These are phyloP conservation scores for Lathyrus sativus DNA, from an alignment of 306 rosid genomes.

Conservation along the genomic window DNA sequence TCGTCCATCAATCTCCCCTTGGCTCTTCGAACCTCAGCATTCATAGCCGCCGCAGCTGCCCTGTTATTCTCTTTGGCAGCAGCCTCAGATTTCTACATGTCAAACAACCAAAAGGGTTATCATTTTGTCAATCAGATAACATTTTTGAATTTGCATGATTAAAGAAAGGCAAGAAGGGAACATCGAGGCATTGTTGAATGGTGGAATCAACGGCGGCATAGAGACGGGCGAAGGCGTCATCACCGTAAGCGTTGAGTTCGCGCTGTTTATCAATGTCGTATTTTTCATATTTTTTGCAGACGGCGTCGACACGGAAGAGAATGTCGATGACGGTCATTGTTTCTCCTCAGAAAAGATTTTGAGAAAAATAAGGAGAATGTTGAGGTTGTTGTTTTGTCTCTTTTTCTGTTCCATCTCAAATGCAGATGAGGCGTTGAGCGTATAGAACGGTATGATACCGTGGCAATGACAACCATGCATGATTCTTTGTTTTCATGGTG, in stretches of 20 bases:
- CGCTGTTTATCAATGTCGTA: constrained; percentile 75
- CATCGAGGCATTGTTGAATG: constrained; percentile 56
- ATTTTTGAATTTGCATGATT: neutral
- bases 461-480: constrained; percentile 18
- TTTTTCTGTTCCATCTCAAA: constrained; percentile 37
- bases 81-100: constrained; percentile 48
- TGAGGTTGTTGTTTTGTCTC: neutral
- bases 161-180: neutral
- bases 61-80: constrained; percentile 44
- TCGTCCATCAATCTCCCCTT: constrained; percentile 74
- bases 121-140: neutral
- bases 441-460: constrained; percentile 36
- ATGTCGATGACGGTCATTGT: constrained; percentile 74
- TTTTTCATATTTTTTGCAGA: constrained; percentile 67
- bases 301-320: constrained; percentile 72
- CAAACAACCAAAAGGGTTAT: neutral
- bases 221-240: constrained; percentile 67
- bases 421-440: constrained; percentile 47
- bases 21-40: constrained; percentile 55
- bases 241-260: constrained; percentile 66
- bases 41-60: constrained; percentile 47
- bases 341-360: constrained; percentile 3
- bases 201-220: constrained; percentile 50
- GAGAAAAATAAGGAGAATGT: neutral
- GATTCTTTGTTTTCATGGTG: too few species aligned